Conservation (phyloP, 164 flowering plant genomes). For the Annona squamosa region DNA sequence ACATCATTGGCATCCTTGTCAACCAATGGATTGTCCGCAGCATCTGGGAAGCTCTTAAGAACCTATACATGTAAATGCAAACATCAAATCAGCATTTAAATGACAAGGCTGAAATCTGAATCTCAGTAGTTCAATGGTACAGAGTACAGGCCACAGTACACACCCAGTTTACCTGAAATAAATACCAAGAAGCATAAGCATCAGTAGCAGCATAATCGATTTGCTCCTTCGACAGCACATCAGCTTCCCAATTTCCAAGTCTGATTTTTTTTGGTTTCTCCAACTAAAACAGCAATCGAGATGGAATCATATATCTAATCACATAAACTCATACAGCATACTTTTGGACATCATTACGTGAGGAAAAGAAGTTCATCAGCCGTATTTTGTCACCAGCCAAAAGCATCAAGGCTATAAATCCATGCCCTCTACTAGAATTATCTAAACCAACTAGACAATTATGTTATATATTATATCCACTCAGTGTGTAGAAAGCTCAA, state of each 20-base stretch:
- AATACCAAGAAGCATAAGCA: constrained; percentile 77
- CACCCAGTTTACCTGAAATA: constrained; percentile 41
- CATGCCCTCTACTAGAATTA: neutral
- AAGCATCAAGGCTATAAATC: neutral
- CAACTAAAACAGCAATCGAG: constrained; percentile 34
- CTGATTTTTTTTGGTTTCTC: constrained; percentile 46
- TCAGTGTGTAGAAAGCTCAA: too few relatives aligned
- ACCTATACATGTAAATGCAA: constrained; percentile 21
- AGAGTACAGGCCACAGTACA: neutral
- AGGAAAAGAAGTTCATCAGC: neutral
- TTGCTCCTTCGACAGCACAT: constrained; percentile 46
- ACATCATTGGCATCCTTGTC: constrained; percentile 8
- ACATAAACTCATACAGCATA: neutral
- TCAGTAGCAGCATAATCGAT: constrained; percentile 74
- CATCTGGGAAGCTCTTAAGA: constrained; percentile 39
- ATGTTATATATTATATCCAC: too few relatives aligned
- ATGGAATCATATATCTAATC: neutral
- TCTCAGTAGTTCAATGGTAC: neutral
- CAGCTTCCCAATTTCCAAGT: constrained; percentile 74
- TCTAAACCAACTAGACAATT: neutral
- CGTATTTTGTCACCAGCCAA: neutral
- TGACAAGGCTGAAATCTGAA: neutral
- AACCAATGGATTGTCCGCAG: constrained; percentile 11
- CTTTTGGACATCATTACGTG: neutral
- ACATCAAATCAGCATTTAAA: neutral